Evolutionary conservation across 768 basidiomycete species (phyloP).

Genomic region (Lactarius quietus): DNA sequence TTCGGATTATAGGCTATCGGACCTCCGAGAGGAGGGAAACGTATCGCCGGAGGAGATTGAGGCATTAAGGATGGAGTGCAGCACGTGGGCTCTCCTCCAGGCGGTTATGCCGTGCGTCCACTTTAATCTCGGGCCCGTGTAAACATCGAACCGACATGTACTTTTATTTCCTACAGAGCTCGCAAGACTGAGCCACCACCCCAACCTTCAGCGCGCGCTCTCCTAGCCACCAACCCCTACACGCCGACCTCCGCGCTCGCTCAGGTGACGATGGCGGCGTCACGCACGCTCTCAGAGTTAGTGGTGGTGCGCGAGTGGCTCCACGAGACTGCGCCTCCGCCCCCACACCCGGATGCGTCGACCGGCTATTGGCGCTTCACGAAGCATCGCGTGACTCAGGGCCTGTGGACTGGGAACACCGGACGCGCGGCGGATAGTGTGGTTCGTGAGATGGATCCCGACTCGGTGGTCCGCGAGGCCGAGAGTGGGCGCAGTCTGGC

Average conservation of each 20-base stretch:
- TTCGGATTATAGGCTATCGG: slow-evolving; percentile 43
- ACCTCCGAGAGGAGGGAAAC: slow-evolving; percentile 45
- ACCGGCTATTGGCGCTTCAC: slow-evolving; percentile 24
- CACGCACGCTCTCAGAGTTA: slow-evolving; percentile 68
- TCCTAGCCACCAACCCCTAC: slow-evolving; percentile 74
- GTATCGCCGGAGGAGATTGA: slow-evolving; percentile 53
- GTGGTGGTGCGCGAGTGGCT: slow-evolving; percentile 87
- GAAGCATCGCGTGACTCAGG: slow-evolving; percentile 11
- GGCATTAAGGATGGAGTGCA: slow-evolving; percentile 64
- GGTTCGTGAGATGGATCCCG: slow-evolving; percentile 49
- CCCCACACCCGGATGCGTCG: slow-evolving; percentile 21
- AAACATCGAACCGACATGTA: not conserved
- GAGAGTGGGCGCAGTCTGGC: slow-evolving; percentile 44
- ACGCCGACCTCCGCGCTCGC: slow-evolving; percentile 74
- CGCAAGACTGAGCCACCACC: slow-evolving; percentile 58
- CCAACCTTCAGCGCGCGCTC: slow-evolving; percentile 46
- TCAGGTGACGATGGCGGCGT: slow-evolving; percentile 65
- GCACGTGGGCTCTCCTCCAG: slow-evolving; percentile 81
- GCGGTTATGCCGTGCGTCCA: slow-evolving; percentile 68
- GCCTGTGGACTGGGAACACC: slow-evolving; percentile 38
- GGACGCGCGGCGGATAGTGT: slow-evolving; percentile 18
- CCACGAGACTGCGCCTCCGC: slow-evolving; percentile 56
- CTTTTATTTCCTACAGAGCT: slow-evolving; percentile 40
- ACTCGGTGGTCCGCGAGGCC: slow-evolving; percentile 38
- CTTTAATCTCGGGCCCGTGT: not conserved